Base-by-base conservation (phyloP, 345 rosid species). In the Linum lewisii region DNA sequence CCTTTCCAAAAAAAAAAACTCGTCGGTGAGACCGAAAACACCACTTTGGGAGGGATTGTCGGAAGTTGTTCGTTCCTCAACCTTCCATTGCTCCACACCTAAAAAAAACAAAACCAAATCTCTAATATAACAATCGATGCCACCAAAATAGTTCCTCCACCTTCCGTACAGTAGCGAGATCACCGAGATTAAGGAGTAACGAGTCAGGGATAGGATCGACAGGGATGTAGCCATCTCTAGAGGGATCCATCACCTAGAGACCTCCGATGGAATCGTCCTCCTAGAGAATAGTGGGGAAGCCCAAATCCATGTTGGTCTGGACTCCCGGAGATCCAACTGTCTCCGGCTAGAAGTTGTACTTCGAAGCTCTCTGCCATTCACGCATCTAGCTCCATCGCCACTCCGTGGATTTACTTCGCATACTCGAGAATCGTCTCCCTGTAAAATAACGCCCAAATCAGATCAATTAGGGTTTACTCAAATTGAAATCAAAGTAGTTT, bases 71-170 rank as follows among this genome's bases (percentile, higher is more conserved):
- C 87, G 24, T 66, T 86, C 66, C 74, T 56, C 7, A 87, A 61
- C 68, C 80, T 88, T 52, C 98, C 88, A 4, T 83, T 84, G 79
- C 93, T 86, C 95, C 95, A 91, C 50, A 58, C 69, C 89, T 83
- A 7, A 0, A 23, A 8, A 20, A 52, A 19, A 21, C 19, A 52
- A 2, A 21, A 2, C 21, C 2, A 52, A 7, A 21, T 5, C 32
- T 6, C 32, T 6, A 2, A 26, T 52, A 4, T n/a, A n/a, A n/a
- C n/a, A n/a, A n/a, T n/a, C n/a, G n/a, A n/a, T n/a, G 19, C 6
- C 22, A 51, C 11, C 21, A 51, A 51, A 51, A 51, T 4, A 2
- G 18, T 0, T 18, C 18, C 3, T 20, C 2, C 24, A 19, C 24
- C 2, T 26, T 20, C 7, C 3, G 16, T 37, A 83, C 94, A 64